Base-by-base conservation (phyloP, 495 filamentous ascomycete species). In the Aspergillus coremiiformis region DNA sequence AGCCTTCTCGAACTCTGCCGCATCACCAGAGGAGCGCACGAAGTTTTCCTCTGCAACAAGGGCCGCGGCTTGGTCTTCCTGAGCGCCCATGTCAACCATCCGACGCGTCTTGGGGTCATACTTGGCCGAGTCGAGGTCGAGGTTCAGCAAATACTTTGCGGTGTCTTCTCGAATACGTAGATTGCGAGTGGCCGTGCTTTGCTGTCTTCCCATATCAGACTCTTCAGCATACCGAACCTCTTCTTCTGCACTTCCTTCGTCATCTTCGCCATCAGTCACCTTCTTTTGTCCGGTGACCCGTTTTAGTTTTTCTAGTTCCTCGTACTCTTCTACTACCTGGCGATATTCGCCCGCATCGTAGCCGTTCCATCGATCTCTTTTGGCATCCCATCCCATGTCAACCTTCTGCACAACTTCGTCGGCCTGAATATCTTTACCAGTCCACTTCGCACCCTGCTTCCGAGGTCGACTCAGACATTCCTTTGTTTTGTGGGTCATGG, bases 81-180 rank as follows among this genome's bases (percentile, higher is more conserved):
- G 87, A 5, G 87, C 91, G 29, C 92, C 91, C 57, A 81, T 80
- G 55, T 96, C 91, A 4, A 95, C 85, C 84, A 98, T 95, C 5
- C 88, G 85, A 52, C 93, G 81, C 29, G 92, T 97, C 64, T 98
- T 98, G 0, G 93, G 93, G 61, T 98, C 94, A 68, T 98, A 98
- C 63, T 96, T 95, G 11, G 93, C 94, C 0, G 92, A 96, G 58
- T 98, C 93, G 3, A 94, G 79, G 59, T 97, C 93, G 4, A 98
- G 78, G 61, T 96, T 96, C 0, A 96, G 74, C 6, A 98, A 72
- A 64, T 98, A 98, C 64, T 97, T 97, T n/a, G 93, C 93, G 5
- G 93, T 97, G 66, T 98, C 93, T 72, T 98, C 93, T 61, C 93
- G 82, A 54, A 98, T 81, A 47, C 93, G 81, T 54, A 98, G 78